Conservation (phyloP, 108 stramenopile genomes). For the Pinguiococcus pyrenoidosus region DNA sequence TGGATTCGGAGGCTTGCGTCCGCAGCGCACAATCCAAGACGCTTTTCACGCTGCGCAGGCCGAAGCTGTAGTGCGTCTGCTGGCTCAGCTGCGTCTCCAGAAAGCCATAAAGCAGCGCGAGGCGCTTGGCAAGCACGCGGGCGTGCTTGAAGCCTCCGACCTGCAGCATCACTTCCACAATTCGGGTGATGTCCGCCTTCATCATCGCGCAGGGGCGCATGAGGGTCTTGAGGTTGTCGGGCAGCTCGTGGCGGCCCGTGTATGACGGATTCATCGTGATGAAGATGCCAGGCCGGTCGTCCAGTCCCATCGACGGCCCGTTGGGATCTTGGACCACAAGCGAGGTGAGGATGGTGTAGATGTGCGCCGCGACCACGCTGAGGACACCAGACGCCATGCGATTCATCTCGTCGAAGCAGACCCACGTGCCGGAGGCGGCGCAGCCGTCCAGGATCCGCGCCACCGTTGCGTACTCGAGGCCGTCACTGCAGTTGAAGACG, state of each 20-base stretch:
- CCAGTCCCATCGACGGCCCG: slow-evolving; percentile 20
- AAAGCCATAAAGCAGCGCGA: slow-evolving; percentile 4
- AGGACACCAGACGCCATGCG: slow-evolving; percentile 44
- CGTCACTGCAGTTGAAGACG: slow-evolving; percentile 48
- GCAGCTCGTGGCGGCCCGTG: slow-evolving; percentile 43
- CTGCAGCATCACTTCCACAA: slow-evolving; percentile 42
- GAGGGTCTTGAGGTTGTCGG: slow-evolving; percentile 39
- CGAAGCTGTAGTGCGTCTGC: slow-evolving; percentile 45
- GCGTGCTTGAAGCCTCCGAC: slow-evolving; percentile 36
- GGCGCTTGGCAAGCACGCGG: too few species aligned
- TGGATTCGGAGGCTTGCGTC: too few species aligned
- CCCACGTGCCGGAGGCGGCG: slow-evolving; percentile 42
- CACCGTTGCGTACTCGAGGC: slow-evolving; percentile 42
- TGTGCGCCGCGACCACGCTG: slow-evolving; percentile 40
- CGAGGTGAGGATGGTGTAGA: slow-evolving; percentile 26
- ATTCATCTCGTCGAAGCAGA: slow-evolving; percentile 44
- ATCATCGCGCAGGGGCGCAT: slow-evolving; percentile 49
- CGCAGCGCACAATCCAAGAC: too few species aligned
- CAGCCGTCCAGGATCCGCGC: slow-evolving; percentile 40
- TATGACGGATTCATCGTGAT: slow-evolving; percentile 50
- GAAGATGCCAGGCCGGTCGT: slow-evolving; percentile 31
- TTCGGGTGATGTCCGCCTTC: slow-evolving; percentile 40
- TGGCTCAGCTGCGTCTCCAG: slow-evolving; percentile 35
- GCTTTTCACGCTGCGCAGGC: slow-evolving; percentile 42
- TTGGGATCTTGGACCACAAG: slow-evolving; percentile 9